Evolutionary conservation across 257 asterid species (phyloP), one percentile per base, ranked within the genome.

Genomic region (Solanum virginianum): DNA sequence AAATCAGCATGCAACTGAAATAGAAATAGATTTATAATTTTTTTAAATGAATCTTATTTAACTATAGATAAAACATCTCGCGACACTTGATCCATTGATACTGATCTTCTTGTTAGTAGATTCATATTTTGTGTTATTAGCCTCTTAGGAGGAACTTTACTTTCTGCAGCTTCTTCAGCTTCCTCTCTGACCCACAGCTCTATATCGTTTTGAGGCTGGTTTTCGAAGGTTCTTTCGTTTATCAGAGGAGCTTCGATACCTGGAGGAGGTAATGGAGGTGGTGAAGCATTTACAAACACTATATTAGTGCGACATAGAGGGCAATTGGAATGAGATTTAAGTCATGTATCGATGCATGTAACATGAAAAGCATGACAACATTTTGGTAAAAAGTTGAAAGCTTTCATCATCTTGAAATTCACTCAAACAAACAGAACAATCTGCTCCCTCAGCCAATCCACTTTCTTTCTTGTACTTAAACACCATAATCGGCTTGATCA

Each of bases 331-430:
- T 93, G 94, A 43, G 94, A 89, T 55, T 77, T 86, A 0, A 93
- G 92, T 94, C 94, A 92, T 16, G 91, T 88, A 74, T 93, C 97
- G 71, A 93, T 90, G 66, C 95, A 93, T 10, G 47, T 53, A 8
- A 83, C 86, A 84, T 93, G 97, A 43, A 93, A 93, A 63, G 93
- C 97, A 74, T 93, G 95, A 66, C 89, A 86, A 82, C 97, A 93
- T 80, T 89, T 90, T 1, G 94, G 95, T 57, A 90, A 68, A 68
- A 24, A 90, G 88, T 60, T 87, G 86, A 22, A 88, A 79, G 80
- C 84, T 88, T 55, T 93, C 97, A 11, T 87, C 89, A 22, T 90
- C 94, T 68, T 88, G 89, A 83, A 93, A 93, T 41, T 93, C 94
- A 74, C 91, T 84, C 51, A 93, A 85, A 63, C 96, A 93, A 70